Conservation (phyloP, 345 rosid genomes). For the Cochlearia excelsa region DNA sequence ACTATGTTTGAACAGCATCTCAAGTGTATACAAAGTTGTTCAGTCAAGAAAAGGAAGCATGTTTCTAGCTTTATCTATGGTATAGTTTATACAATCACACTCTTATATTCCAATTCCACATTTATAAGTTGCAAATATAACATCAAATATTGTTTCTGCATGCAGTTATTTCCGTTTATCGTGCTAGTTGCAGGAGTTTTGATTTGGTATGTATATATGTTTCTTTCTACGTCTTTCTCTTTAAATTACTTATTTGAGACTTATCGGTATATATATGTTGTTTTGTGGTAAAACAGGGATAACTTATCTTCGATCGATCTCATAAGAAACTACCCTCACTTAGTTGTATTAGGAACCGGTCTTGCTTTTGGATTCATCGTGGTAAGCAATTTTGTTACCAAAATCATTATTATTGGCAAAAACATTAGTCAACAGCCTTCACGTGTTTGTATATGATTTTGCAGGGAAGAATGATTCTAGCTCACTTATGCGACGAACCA, state of each 20-base stretch:
- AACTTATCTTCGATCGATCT: slow-evolving; percentile 70
- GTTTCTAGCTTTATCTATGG: slow-evolving; percentile 93
- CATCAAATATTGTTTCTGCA: too few species aligned
- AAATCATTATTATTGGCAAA: too few species aligned
- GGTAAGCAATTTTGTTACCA: slow-evolving; percentile 40
- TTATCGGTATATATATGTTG: too few species aligned
- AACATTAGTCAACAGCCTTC: too few species aligned
- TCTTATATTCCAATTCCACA: too few species aligned
- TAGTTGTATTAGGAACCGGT: slow-evolving; percentile 87
- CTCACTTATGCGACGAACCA: slow-evolving; percentile 98
- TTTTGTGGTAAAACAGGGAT: slow-evolving; percentile 20
- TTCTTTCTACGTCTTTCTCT: slow-evolving; percentile 1
- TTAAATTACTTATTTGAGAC: background rate
- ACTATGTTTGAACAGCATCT: slow-evolving; percentile 48
- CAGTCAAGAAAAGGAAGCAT: slow-evolving; percentile 81
- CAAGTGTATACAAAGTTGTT: slow-evolving; percentile 81
- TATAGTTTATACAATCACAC: slow-evolving; percentile 28
- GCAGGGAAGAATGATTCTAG: slow-evolving; percentile 99
- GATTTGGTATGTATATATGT: slow-evolving; percentile 53
- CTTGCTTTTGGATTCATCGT: slow-evolving; percentile 98
- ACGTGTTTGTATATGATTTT: slow-evolving; percentile 18
- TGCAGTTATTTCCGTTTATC: slow-evolving; percentile 81
- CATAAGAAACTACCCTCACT: slow-evolving; percentile 76
- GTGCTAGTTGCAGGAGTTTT: slow-evolving; percentile 86
- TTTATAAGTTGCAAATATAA: too few species aligned